phyloP scores from a whole-genome alignment of 768 basidiomycete genomes.

The Lactarius psammicola region DNA sequence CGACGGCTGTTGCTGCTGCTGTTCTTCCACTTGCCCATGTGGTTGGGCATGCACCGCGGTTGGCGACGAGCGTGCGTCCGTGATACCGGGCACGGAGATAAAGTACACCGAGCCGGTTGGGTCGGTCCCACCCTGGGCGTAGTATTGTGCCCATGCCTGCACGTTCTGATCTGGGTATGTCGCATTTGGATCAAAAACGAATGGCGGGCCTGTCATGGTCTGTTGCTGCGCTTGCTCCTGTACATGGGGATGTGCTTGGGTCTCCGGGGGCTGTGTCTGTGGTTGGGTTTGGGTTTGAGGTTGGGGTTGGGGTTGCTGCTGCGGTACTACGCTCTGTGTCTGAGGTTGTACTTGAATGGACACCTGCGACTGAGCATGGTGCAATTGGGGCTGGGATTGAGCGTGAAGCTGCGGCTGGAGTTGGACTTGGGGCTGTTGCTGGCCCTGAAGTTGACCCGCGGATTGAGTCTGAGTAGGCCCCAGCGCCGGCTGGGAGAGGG shows the following conservation, averaged over 20 bases:
- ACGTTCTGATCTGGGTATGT: slow-evolving; percentile 78
- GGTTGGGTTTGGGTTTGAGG: slow-evolving; percentile 32
- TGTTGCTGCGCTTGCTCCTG: slow-evolving; percentile 43
- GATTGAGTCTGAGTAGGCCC: slow-evolving; percentile 14
- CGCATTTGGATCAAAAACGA: slow-evolving; percentile 57
- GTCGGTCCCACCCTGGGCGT: slow-evolving; percentile 75
- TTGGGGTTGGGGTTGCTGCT: slow-evolving; percentile 29
- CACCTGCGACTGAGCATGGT: slow-evolving; percentile 34
- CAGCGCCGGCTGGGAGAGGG: slow-evolving; percentile 8
- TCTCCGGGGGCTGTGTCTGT: slow-evolving; percentile 17
- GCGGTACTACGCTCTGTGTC: slow-evolving; percentile 24
- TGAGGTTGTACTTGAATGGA: slow-evolving; percentile 38
- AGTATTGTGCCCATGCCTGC: slow-evolving; percentile 86
- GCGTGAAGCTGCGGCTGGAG: slow-evolving; percentile 20
- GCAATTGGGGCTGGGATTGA: slow-evolving; percentile 27
- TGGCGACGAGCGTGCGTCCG: slow-evolving; percentile 36
- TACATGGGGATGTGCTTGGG: slow-evolving; percentile 27
- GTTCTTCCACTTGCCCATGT: neutral
- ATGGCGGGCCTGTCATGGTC: slow-evolving; percentile 43
- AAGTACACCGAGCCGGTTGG: slow-evolving; percentile 79
- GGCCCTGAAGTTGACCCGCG: slow-evolving; percentile 32
- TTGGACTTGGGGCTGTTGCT: slow-evolving; percentile 32
- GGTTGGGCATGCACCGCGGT: neutral
- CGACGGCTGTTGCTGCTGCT: slow-evolving; percentile 3
- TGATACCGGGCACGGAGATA: slow-evolving; percentile 71